Base-by-base conservation (phyloP, 129 eudicot genomes). In the Centella asiatica region DNA sequence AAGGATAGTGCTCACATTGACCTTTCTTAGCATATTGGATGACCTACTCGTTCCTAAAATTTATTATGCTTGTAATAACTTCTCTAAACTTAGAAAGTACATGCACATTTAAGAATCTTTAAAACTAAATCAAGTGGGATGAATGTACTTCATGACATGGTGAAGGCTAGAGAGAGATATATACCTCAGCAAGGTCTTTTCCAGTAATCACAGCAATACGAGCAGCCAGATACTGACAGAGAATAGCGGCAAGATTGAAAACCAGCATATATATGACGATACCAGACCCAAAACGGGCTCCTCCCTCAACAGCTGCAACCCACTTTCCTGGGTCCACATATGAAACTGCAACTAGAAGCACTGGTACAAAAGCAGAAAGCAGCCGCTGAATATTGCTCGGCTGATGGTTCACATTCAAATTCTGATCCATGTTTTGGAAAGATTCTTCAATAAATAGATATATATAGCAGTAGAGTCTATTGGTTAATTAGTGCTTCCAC, bases 291-390 rank as follows among this genome's bases (percentile, higher is more conserved):
- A 81, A 80, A 44, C 83, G 85, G 62, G 95, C 87, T 67, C 97
- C 97, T 25, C 89, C 84, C 70, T 90, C 97, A 22, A 83, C 71
- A 64, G 77, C 70, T 57, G 93, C 83, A 42, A 81, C 94, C 93
- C 95, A 90, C 64, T 90, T 90, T 66, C 97, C 97, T 4, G 97
- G 97, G 75, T 90, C 95, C 44, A 90, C 62, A 60, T 86, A 90
- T 33, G 87, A 60, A 18, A 90, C 68, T 49, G 90, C 92, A 68
- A 90, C 57, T 44, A 83, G 71, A 68, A 90, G 81, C 62, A 79
- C 81, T 6, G 97, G 97, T 54, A 74, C 77, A 36, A 71, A 59
- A 69, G 92, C 83, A 51, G 93, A 71, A 65, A 90, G 72, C 28
- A 86, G 31, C 64, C 80, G 77, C 37, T 68, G 77, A 48, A 57